These are phyloP conservation scores for Vitis labrusca DNA, from an alignment of 164 flowering plant genomes.

Conservation along the genomic window DNA sequence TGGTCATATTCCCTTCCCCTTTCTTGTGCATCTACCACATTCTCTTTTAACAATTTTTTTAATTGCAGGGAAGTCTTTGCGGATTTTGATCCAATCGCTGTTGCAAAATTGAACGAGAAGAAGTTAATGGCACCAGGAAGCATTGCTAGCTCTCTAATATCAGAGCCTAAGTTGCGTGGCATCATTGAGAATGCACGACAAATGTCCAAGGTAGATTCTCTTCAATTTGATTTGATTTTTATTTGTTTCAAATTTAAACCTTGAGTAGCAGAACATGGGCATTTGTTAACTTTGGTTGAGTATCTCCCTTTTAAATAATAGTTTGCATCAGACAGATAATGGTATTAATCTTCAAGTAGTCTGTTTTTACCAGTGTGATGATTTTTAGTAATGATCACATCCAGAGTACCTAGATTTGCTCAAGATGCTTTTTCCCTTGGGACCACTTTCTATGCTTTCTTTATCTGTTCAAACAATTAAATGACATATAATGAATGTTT, in stretches of 20 bases:
- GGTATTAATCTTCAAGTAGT: not conserved
- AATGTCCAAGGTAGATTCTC: conserved; percentile 35
- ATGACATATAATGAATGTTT: conserved; percentile 1
- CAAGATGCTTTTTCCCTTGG: not conserved
- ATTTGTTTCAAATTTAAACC: not conserved
- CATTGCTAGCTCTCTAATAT: conserved; percentile 35
- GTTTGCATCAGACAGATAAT: not conserved
- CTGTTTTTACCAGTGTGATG: not conserved
- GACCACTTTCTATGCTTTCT: conserved; percentile 7
- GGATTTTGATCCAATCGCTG: conserved; percentile 44
- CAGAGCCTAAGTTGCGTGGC: conserved; percentile 40
- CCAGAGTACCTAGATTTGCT: conserved; percentile 5
- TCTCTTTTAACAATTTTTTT: conserved; percentile 7
- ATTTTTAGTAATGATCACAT: conserved; percentile 2
- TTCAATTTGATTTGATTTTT: not conserved
- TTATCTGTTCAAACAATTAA: not conserved
- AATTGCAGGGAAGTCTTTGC: conserved; percentile 42
- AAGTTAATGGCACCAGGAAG: conserved; percentile 36
- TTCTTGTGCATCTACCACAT: not conserved
- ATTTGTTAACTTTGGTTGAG: not conserved
- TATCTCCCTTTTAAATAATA: no score
- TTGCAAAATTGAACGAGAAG: conserved; percentile 46
- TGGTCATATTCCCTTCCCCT: not conserved
- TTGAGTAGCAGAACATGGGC: not conserved
- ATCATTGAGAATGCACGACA: conserved; percentile 41